Evolutionary conservation across 2,329 filamentous ascomycete genomes (phyloP).

Genomic region (Pseudogymnoascus sp.): DNA sequence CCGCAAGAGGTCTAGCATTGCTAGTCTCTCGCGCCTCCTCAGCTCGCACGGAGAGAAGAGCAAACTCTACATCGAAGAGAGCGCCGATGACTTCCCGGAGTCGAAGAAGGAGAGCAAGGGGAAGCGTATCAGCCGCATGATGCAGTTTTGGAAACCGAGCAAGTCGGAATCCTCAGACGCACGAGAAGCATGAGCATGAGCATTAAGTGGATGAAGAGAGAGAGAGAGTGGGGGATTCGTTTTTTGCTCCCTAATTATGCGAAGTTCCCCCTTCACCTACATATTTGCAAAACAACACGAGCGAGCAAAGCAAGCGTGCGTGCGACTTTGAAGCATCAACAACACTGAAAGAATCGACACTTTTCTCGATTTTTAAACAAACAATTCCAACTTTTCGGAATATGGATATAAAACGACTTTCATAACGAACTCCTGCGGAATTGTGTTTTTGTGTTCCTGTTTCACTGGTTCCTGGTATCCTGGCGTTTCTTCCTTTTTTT

Average conservation of each 20-base stretch:
- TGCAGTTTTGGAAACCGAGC: conserved; percentile 64
- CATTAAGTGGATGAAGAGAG: background rate
- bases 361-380: background rate
- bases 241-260: conserved; percentile 8
- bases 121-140: conserved; percentile 63
- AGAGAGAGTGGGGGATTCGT: background rate
- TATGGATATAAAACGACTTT: conserved; percentile 9
- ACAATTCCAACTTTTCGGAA: conserved; percentile 4
- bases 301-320: conserved; percentile 7
- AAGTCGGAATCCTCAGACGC: background rate
- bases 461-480: background rate
- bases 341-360: background rate
- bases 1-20: conserved; percentile 66
- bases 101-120: conserved; percentile 58
- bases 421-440: conserved; percentile 6
- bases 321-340: conserved; percentile 1
- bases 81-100: conserved; percentile 42
- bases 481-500: background rate
- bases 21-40: conserved; percentile 68
- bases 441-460: background rate
- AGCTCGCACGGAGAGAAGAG: conserved; percentile 67
- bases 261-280: background rate
- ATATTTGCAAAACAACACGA: background rate
- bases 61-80: conserved; percentile 63
- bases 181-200: background rate